phyloP scores from a whole-genome alignment of 805 yeast species.

The Nakazawaea molendinolei region DNA sequence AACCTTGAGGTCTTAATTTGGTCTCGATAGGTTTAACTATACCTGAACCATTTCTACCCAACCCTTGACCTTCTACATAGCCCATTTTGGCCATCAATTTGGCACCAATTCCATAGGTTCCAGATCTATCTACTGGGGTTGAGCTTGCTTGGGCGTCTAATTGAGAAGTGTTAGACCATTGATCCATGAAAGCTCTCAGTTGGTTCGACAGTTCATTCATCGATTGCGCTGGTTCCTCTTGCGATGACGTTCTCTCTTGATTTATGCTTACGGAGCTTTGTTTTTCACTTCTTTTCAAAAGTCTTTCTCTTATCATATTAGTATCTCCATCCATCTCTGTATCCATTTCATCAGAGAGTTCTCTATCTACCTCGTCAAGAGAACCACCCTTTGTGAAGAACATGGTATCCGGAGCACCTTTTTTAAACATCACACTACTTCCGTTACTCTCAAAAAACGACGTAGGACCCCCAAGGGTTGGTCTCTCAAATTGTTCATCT shows the following conservation, averaged over 20 bases:
- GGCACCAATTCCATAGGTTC: constrained; percentile 80
- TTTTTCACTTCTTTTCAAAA: not conserved
- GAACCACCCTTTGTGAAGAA: constrained; percentile 5
- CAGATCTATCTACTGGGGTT: constrained; percentile 12
- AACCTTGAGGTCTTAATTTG: constrained; percentile 53
- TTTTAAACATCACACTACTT: too few species aligned
- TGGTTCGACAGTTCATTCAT: too few species aligned
- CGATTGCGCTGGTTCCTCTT: too few species aligned
- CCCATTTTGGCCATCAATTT: constrained; percentile 78
- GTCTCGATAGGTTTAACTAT: constrained; percentile 77
- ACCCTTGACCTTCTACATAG: constrained; percentile 72
- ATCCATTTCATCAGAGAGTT: too few species aligned
- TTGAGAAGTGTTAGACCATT: too few species aligned
- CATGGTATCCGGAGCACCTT: constrained; percentile 3
- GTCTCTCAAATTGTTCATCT: constrained; percentile 26
- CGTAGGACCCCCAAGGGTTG: too few species aligned
- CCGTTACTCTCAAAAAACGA: too few species aligned
- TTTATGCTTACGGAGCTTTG: too few species aligned
- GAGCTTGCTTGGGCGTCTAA: constrained; percentile 1
- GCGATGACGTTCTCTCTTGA: too few species aligned
- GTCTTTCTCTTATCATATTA: constrained; percentile 1
- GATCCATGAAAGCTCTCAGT: too few species aligned
- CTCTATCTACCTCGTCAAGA: too few species aligned
- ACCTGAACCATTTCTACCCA: constrained; percentile 72
- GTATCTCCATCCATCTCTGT: too few species aligned